phyloP scores from a whole-genome alignment of 139 green algal genomes.

The Pedinophyceae sp. region DNA sequence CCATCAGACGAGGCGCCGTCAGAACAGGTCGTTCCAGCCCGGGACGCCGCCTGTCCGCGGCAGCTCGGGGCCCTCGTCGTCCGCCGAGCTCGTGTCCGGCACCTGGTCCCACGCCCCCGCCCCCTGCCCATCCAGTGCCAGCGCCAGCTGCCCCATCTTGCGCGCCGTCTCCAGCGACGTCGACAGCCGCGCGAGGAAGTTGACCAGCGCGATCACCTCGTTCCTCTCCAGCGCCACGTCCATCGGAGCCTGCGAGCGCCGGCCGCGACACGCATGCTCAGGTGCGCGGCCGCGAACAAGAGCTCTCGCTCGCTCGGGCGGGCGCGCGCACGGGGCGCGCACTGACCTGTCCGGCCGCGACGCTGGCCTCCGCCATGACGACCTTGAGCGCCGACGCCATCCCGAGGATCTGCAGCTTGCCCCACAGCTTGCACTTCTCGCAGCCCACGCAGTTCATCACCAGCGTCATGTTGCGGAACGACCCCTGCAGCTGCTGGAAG shows the following conservation, averaged over 20 bases:
- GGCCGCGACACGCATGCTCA: no score
- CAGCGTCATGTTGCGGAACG: constrained; percentile 84
- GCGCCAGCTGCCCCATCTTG: constrained; percentile 15
- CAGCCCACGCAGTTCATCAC: constrained; percentile 98
- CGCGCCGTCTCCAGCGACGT: constrained; percentile 40
- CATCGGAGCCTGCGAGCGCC: no score
- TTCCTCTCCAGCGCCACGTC: constrained; percentile 65
- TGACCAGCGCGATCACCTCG: constrained; percentile 88
- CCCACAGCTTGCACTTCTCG: constrained; percentile 98
- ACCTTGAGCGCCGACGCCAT: constrained; percentile 90
- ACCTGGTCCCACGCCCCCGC: no score
- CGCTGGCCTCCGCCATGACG: constrained; percentile 41
- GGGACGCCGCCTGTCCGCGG: no score
- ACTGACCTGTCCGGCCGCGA: not conserved
- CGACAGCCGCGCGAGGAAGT: constrained; percentile 65
- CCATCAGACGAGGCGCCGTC: no score
- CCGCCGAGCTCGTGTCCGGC: no score
- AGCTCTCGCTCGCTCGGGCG: no score
- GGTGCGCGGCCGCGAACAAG: no score
- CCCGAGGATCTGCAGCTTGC: constrained; percentile 93
- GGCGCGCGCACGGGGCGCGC: not conserved
- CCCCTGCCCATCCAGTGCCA: no score
- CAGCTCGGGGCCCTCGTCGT: no score
- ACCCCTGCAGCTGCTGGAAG: constrained; percentile 38
- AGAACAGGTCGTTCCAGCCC: no score